Evolutionary conservation across 2,329 filamentous ascomycete species (phyloP).

Genomic region (Xylaria sp.): DNA sequence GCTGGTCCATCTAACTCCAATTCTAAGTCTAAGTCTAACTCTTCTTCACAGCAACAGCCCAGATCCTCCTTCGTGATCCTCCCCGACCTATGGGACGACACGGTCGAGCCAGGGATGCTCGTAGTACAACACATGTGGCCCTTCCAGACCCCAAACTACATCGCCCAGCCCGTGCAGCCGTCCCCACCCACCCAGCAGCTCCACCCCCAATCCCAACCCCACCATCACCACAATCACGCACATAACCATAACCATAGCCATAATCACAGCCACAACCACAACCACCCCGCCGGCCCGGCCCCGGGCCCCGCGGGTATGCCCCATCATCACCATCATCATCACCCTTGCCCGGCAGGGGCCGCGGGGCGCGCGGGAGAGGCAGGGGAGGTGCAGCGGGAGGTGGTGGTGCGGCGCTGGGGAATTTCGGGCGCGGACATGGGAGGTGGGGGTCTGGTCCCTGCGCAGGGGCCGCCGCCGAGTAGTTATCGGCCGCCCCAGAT

Average conservation of each 20-base stretch:
- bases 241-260: too few species aligned
- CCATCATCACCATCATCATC: too few species aligned
- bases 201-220: too few species aligned
- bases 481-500: constrained; percentile 6
- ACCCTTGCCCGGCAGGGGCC: neutral
- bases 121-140: constrained; percentile 66
- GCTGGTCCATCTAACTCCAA: neutral
- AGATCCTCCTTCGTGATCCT: constrained; percentile 52
- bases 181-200: constrained; percentile 2
- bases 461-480: neutral
- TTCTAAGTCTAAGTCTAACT: too few species aligned
- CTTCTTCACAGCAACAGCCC: neutral
- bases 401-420: too few species aligned
- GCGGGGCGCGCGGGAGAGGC: constrained; percentile 6
- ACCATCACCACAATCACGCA: too few species aligned
- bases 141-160: constrained; percentile 39
- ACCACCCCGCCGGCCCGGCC: neutral
- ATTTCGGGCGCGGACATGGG: constrained; percentile 11
- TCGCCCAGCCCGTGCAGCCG: constrained; percentile 17
- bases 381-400: constrained; percentile 9
- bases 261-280: constrained; percentile 1
- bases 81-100: constrained; percentile 63
- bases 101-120: constrained; percentile 58
- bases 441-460: constrained; percentile 16
- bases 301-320: neutral